Base-by-base conservation (phyloP, 2,329 filamentous ascomycete species). In the Aureobasidium sp. region DNA sequence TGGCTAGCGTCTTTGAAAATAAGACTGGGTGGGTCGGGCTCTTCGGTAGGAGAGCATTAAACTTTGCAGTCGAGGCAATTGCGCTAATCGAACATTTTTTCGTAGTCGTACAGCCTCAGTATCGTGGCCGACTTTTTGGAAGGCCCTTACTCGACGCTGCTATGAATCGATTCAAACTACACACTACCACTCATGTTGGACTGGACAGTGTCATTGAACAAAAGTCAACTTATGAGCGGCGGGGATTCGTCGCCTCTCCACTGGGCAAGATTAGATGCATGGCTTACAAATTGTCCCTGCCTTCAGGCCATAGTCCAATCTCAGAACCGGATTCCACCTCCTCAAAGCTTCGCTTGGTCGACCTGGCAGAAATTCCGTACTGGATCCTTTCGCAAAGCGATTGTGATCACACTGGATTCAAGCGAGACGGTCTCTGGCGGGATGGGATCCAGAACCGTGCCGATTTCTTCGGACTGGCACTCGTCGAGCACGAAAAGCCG, bases 11-110 rank as follows among this genome's bases (percentile, higher is more conserved):
- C 29, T 74, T 71, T 63, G 62, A 68, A 21, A 75, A 76, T 58
- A 59, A 63, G 41, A 75, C 72, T 1, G 74, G 69, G 21, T 75
- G 74, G 73, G 63, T 75, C 1, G 73, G 69, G n/a, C 73, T 71
- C 66, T 75, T 75, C 69, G 68, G 42, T 45, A 27, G 10, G 42
- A 6, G 42, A 45, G 15, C 42, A 45, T 37, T 13, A 13, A 37
- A 11, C 5, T 37, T 3, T 15, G 10, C 6, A 37, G 36, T 13
- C 36, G 10, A 37, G 36, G 5, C 36, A 15, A 37, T 21, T 21
- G 21, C 21, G 21, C 15, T 37, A 37, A 11, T 15, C 36, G 15
- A 37, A 37, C 36, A 37, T 37, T 3, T 15, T 37, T 5, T 37
- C 21, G 21, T 21, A 37, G 36, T 37, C 15, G 10, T 37, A 8